These are phyloP conservation scores for Mytilinidion resinicola DNA, from an alignment of 495 filamentous ascomycete species.

Conservation along the genomic window DNA sequence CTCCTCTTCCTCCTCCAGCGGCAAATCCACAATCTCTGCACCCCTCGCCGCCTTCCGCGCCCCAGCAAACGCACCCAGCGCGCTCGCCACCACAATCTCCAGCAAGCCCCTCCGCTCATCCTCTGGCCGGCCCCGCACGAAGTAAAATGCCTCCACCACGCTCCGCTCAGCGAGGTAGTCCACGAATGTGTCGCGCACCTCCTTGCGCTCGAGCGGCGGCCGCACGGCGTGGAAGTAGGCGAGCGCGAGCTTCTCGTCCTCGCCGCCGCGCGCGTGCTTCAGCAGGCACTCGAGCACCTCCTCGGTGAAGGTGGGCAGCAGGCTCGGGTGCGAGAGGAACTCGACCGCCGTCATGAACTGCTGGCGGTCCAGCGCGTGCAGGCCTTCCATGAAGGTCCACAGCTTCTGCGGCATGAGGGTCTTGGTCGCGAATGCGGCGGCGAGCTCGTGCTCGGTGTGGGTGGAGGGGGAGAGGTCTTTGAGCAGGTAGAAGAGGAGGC, in stretches of 20 bases:
- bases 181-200: slow-evolving; percentile 58
- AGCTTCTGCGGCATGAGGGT: slow-evolving; percentile 62
- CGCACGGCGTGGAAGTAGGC: slow-evolving; percentile 70
- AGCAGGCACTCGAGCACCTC: slow-evolving; percentile 70
- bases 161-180: slow-evolving; percentile 58
- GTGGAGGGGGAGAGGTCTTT: slow-evolving; percentile 49
- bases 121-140: slow-evolving; percentile 58
- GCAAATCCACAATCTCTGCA: slow-evolving; percentile 64
- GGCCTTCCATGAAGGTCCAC: slow-evolving; percentile 66
- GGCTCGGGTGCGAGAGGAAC: slow-evolving; percentile 65
- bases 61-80: slow-evolving; percentile 44
- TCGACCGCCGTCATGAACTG: slow-evolving; percentile 66
- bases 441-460: slow-evolving; percentile 46
- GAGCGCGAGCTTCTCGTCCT: slow-evolving; percentile 59
- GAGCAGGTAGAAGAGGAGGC: slow-evolving; percentile 72
- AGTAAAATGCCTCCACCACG: slow-evolving; percentile 67
- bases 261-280: slow-evolving; percentile 22
- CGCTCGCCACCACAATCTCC: slow-evolving; percentile 57
- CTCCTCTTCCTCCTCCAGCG: slow-evolving; percentile 62
- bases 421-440: slow-evolving; percentile 46
- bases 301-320: slow-evolving; percentile 73
- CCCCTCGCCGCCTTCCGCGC: slow-evolving; percentile 49
- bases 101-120: slow-evolving; percentile 54
- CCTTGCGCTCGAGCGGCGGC: slow-evolving; percentile 54
- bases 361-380: slow-evolving; percentile 72